Base-by-base conservation (phyloP, 306 rosid species). In the Prunus davidiana region DNA sequence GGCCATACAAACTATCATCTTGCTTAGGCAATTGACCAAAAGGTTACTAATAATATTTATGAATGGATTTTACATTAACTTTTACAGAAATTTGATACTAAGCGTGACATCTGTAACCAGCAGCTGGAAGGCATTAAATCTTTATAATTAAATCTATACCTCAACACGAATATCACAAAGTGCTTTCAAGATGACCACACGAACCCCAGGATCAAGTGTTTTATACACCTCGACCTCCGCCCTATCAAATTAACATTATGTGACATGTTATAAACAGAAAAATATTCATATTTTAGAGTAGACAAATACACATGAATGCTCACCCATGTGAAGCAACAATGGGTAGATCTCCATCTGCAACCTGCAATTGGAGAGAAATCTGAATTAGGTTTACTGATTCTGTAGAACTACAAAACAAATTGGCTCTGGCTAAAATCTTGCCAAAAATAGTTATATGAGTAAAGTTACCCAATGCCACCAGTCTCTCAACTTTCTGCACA, bases 391-490 rank as follows among this genome's bases (percentile, higher is more conserved):
- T 45, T 12, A 0, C 50, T 15, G 43, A 47, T 56, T 24, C 72
- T 19, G 24, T 72, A 81, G 58, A 19, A 79, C 66, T 27, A 79
- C 70, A 69, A 72, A 73, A 24, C 27, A 60, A 74, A 28, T 60
- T 38, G 38, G 27, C 45, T 28, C 46, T 18, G 52, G 60, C 50
- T 45, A 77, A 27, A 64, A 56, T 72, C 76, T 12, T 58, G 71
- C 63, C 67, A 80, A 83, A 73, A 76, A 77, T 32, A 74, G 72
- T 71, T 71, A 73, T 67, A 73, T 51, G 62, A 56, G 70, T 69
- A 30, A 56, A 73, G n/a, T 84, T 93, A 96, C 99, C 99, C 99
- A 96, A 80, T 88, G 96, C 99, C 99, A 96, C 99, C 99, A 96
- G 74, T 93, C 99, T 85, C 97, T 91, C 87, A 96, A 85, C 90